Evolutionary conservation across 805 yeast genomes (phyloP), one percentile per base, ranked within the genome.

Genomic region (Ogataea ganodermae): DNA sequence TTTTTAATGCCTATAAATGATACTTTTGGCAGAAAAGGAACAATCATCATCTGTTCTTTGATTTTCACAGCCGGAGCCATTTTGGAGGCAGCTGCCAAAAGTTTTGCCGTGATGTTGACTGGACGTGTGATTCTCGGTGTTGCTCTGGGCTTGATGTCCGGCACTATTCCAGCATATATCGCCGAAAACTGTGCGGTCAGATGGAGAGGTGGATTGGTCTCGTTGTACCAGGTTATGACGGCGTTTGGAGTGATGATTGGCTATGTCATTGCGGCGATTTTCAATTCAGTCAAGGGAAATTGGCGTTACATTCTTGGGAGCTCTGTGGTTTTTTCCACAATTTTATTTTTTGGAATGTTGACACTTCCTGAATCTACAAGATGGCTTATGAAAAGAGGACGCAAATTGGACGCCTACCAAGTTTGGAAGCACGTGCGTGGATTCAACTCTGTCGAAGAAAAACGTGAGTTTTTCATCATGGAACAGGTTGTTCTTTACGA

Each of bases 231-330:
- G 62, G 75, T 80, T 59, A 78, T 74, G 62, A 76, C 79, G 56
- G 86, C 86, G 0, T 69, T 81, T 32, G 86, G 87, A 43, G 86
- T 80, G 56, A 80, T 81, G 18, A 55, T 80, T 35, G 86, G 86
- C 9, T 81, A 74, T 51, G 82, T 82, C 4, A 71, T 79, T 46
- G 81, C 82, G 23, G 84, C 83, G 5, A 79, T 80, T 5, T 81
- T 81, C 65, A 76, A 72, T 50, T 72, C 70, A 14, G 81, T 80
- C 6, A 14, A 35, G 16, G 83, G 78, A 24, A 83, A 81, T 27
- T 81, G 87, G 87, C 70, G 86, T 57, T 79, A 58, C 61, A 79
- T 80, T 79, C 71, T 81, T 20, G 86, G 86, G 12, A 77, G 83
- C 3, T 78, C 86, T 1, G 66, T 80, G 40, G 74, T 81, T 2